Evolutionary conservation across 2,329 filamentous ascomycete genomes (phyloP), one percentile per base, ranked within the genome.

Genomic region (Massarina eburnea): DNA sequence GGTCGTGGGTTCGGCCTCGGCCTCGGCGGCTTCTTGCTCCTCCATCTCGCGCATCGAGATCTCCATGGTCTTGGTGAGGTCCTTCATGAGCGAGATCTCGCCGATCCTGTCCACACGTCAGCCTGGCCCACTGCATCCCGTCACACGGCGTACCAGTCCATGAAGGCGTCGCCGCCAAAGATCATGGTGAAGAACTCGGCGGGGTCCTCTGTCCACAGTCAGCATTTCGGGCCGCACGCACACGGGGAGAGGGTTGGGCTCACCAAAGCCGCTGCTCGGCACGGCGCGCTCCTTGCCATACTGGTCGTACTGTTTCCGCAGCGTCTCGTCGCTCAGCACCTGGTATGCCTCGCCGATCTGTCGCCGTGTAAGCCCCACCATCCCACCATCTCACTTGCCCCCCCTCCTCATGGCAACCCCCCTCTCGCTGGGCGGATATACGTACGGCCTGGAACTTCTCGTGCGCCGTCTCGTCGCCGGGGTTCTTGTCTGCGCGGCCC

Each of bases 101-200:
- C 94, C 94, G 65, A 99, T 97, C 79, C 65, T 67, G 41, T 18
- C n/a, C 6, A 22, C 32, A 26, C 52, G 45, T 56, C 32, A 48
- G 38, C 22, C 14, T 14, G 4, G 27, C n/a, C 27, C n/a, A 30
- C n/a, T 5, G 12, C 24, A 14, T 8, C 27, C 12, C 4, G 12
- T 30, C 17, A 12, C 17, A 33, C 12, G 15, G n/a, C 55, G 33
- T 67, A 74, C 73, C 94, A 90, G 76, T 99, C 92, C 50, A 87
- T 79, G 65, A 99, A 99, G 10, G 92, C 91, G 61, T 96, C 92
- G 49, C 94, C 94, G 59, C 94, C 94, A 67, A 99, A 99, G 60
- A 99, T 99, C 78, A 91, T 95, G 63, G 88, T 88, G 75, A 99
- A 99, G 80, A 99, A 99, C 73, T 99, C 94, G 54, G 91, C 82